Conservation (phyloP, 306 rosid species). For the Gillenia trifoliata region DNA sequence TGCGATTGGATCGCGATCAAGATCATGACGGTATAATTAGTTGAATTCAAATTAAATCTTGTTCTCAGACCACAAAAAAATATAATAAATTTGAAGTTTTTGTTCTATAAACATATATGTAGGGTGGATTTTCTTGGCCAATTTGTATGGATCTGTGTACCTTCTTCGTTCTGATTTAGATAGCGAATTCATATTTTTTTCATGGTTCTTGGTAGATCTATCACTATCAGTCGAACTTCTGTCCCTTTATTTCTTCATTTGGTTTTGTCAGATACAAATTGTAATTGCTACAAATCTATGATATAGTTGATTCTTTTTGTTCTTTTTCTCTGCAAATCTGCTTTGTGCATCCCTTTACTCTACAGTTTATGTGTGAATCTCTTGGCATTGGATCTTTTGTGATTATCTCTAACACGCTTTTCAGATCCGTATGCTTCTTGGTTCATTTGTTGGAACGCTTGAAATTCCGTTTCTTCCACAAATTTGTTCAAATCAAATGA, state of each 20-base stretch:
- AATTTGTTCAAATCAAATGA: background rate
- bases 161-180: conserved; percentile 18
- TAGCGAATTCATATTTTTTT: conserved; percentile 9
- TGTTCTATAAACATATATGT: conserved; percentile 18
- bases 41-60: conserved; percentile 2
- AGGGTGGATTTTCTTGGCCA: conserved; percentile 13
- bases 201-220: conserved; percentile 27
- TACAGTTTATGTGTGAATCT: background rate
- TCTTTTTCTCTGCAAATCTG: background rate
- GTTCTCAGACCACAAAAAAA: conserved; percentile 1
- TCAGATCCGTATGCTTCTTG: background rate
- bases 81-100: conserved; percentile 19
- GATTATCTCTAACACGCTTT: background rate
- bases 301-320: background rate
- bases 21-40: conserved; percentile 4
- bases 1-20: conserved; percentile 17
- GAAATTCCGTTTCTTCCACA: background rate
- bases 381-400: background rate
- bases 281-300: background rate
- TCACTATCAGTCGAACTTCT: conserved; percentile 19
- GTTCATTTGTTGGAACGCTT: background rate
- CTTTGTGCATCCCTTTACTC: background rate
- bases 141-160: conserved; percentile 34
- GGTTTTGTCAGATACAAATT: background rate
- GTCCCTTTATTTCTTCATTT: background rate